phyloP scores from a whole-genome alignment of 2,329 filamentous ascomycete species.

The Botrytis porri region DNA sequence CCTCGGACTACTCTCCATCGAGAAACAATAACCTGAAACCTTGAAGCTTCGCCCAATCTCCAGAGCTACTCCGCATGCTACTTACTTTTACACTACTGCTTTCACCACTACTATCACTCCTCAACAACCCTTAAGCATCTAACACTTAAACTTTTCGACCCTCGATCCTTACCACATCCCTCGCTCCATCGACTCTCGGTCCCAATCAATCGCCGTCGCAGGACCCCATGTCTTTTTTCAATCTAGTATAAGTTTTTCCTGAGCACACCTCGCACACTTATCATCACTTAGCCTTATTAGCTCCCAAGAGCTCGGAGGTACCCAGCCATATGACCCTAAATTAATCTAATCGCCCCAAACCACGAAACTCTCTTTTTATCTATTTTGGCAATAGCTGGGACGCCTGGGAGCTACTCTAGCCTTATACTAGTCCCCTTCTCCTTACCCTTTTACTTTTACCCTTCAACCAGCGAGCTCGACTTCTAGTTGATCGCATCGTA shows the following conservation, averaged over 20 bases:
- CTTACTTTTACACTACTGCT: not conserved
- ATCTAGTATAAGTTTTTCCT: not conserved
- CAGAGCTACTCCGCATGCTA: not conserved
- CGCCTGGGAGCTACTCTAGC: not conserved
- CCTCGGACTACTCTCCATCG: not conserved
- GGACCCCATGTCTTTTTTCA: conserved; percentile 1
- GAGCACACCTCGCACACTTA: not conserved
- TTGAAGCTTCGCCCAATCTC: not conserved
- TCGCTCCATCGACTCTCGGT: conserved; percentile 13
- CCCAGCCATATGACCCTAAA: not conserved
- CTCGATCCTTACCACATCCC: conserved; percentile 8
- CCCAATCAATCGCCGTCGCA: not conserved
- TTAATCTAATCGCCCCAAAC: not conserved
- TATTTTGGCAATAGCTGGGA: not conserved
- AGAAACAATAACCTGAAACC: conserved; percentile 1
- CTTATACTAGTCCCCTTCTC: not conserved
- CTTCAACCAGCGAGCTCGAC: not conserved
- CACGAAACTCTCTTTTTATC: conserved; percentile 7
- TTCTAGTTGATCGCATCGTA: not conserved
- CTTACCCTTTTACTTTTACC: not conserved
- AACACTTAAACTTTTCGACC: not conserved
- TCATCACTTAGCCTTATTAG: not conserved
- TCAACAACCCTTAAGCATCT: conserved; percentile 1
- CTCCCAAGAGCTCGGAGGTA: not conserved
- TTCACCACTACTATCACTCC: not conserved